phyloP scores from a whole-genome alignment of 2,329 filamentous ascomycete species.

The Podosphaera xanthii region DNA sequence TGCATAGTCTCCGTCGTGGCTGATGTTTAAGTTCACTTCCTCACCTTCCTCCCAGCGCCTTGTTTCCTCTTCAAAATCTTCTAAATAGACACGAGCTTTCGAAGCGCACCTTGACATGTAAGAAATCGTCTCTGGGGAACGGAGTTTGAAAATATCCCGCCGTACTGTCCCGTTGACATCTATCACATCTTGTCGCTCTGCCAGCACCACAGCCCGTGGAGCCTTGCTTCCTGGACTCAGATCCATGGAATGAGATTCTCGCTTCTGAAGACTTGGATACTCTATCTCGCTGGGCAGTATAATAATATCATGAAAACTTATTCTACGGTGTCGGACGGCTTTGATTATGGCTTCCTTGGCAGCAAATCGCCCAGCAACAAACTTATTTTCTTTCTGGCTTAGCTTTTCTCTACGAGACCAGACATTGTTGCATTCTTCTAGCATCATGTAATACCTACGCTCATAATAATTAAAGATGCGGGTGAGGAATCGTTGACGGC shows the following conservation, averaged over 20 bases:
- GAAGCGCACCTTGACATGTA: not conserved
- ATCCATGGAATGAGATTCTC: not conserved
- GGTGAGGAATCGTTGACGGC: not conserved
- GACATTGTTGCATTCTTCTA: not conserved
- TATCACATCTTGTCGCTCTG: not conserved
- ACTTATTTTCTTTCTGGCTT: not conserved
- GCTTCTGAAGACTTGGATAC: conserved; percentile 12
- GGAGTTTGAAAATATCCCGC: not conserved
- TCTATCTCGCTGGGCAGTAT: conserved; percentile 9
- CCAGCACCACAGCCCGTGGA: not conserved
- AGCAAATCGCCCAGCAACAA: conserved; percentile 19
- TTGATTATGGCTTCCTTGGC: conserved; percentile 59
- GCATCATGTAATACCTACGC: not conserved
- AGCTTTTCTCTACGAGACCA: not conserved
- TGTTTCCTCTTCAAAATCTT: not conserved
- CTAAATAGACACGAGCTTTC: not conserved
- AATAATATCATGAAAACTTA: conserved; percentile 33
- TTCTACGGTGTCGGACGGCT: conserved; percentile 26
- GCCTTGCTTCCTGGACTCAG: not conserved
- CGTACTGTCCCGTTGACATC: not conserved
- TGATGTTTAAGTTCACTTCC: conserved; percentile 54
- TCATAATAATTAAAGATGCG: not conserved
- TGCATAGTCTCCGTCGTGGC: conserved; percentile 69
- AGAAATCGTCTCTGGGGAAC: not conserved
- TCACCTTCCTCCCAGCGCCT: conserved; percentile 18